Percentiles rank a stretch among this genome's conserved stretches.
Conservation (phyloP, 2,329 filamentous ascomycete genomes). For the Geosmithia morbida region DNA sequence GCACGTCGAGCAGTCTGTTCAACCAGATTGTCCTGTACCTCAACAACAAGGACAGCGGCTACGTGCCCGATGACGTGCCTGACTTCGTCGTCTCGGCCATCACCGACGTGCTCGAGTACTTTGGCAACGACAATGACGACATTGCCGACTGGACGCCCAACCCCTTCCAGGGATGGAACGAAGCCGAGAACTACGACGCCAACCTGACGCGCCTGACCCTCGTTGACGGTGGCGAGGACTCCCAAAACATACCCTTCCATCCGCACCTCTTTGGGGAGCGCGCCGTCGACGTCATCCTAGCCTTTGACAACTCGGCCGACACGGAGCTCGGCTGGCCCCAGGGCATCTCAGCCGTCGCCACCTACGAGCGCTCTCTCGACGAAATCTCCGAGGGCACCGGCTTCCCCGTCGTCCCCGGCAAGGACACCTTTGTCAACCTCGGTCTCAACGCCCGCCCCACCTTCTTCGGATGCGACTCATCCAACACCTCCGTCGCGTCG, state of each 20-base stretch:
- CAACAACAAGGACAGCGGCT: conserved; percentile 28
- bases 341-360: conserved; percentile 41
- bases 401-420: conserved; percentile 44
- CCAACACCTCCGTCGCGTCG: conserved; percentile 33
- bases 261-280: conserved; percentile 37
- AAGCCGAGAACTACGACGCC: conserved; percentile 24
- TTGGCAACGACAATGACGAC: conserved; percentile 53
- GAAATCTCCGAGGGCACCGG: conserved; percentile 34
- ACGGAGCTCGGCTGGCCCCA: conserved; percentile 43
- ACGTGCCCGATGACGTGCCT: conserved; percentile 33
- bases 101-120: conserved; percentile 28
- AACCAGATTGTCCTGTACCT: conserved; percentile 60
- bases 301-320: conserved; percentile 50
- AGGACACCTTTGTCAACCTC: conserved; percentile 39
- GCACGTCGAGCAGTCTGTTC: conserved; percentile 70
- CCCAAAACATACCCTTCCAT: conserved; percentile 67
- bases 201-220: conserved; percentile 46
- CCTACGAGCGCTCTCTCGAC: conserved; percentile 36
- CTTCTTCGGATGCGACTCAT: conserved; percentile 51
- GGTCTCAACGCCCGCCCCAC: conserved; percentile 43
- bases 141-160: conserved; percentile 59
- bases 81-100: conserved; percentile 29
- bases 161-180: conserved; percentile 39
- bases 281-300: conserved; percentile 47
- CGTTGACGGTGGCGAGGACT: conserved; percentile 69